Conservation (phyloP, 345 rosid genomes). For the Arabidopsis suecica region DNA sequence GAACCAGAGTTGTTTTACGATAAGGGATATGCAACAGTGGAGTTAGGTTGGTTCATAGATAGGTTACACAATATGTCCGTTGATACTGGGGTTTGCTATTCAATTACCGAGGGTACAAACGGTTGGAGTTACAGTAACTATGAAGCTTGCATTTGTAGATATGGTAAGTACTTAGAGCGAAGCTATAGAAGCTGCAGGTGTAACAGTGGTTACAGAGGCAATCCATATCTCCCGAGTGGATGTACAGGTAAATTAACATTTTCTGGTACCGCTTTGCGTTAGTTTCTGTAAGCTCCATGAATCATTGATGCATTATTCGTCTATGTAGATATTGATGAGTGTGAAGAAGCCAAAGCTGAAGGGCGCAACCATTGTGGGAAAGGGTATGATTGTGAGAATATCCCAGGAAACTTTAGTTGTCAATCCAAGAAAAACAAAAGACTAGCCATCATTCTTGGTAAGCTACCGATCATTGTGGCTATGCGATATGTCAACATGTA, state of each 20-base stretch:
- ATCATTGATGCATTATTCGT: neutral
- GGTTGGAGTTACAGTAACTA: neutral
- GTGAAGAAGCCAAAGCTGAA: slow-evolving; percentile 16
- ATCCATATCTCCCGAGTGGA: slow-evolving; percentile 41
- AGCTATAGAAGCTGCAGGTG: slow-evolving; percentile 44
- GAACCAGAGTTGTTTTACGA: slow-evolving; percentile 20
- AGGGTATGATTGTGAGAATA: slow-evolving; percentile 20
- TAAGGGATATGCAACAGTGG: slow-evolving; percentile 32
- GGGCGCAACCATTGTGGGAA: slow-evolving; percentile 11
- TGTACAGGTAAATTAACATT: slow-evolving; percentile 43
- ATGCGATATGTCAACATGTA: neutral
- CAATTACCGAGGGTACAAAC: neutral
- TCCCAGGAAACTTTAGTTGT: neutral
- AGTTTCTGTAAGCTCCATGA: slow-evolving; percentile 16
- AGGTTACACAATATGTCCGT: slow-evolving; percentile 5
- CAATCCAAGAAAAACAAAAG: neutral
- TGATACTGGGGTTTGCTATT: neutral
- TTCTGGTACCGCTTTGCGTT: neutral
- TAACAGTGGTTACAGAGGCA: slow-evolving; percentile 47
- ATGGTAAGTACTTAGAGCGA: slow-evolving; percentile 28
- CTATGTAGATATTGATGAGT: slow-evolving; percentile 31
- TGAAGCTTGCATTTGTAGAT: slow-evolving; percentile 24
- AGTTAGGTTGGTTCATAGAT: slow-evolving; percentile 34
- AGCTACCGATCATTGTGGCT: neutral
- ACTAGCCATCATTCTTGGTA: slow-evolving; percentile 18